phyloP scores from a whole-genome alignment of 1,284 basidiomycete genomes.

The Somion occarium region DNA sequence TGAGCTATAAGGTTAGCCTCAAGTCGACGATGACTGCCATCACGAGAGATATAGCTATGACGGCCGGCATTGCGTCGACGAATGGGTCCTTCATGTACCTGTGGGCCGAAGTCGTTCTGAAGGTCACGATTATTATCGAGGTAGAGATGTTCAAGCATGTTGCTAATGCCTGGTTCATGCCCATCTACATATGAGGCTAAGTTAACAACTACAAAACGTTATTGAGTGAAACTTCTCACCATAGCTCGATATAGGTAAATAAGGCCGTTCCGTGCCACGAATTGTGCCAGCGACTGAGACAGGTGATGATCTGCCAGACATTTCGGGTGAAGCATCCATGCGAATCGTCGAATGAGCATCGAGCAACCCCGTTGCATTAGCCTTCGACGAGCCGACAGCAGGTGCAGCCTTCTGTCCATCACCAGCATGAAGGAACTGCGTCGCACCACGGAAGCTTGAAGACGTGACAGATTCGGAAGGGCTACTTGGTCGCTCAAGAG shows the following conservation, averaged over 20 bases:
- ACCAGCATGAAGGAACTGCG: slow-evolving; percentile 60
- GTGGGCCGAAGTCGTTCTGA: slow-evolving; percentile 86
- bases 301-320: slow-evolving; percentile 69
- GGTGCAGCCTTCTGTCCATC: slow-evolving; percentile 82
- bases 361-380: slow-evolving; percentile 71
- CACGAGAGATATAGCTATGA: slow-evolving; percentile 58
- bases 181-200: slow-evolving; percentile 54
- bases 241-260: slow-evolving; percentile 62
- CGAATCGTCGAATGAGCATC: slow-evolving; percentile 64
- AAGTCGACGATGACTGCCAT: slow-evolving; percentile 47
- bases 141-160: slow-evolving; percentile 85
- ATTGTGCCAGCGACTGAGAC: slow-evolving; percentile 52
- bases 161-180: slow-evolving; percentile 81
- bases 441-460: slow-evolving; percentile 44
- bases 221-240: slow-evolving; percentile 44
- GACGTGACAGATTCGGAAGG: slow-evolving; percentile 74
- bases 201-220: slow-evolving; percentile 1
- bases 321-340: slow-evolving; percentile 58
- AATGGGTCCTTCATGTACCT: slow-evolving; percentile 73
- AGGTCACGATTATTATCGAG: slow-evolving; percentile 81
- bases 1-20: slow-evolving; percentile 83
- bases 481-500: slow-evolving; percentile 55
- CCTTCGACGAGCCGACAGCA: slow-evolving; percentile 74
- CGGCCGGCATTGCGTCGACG: slow-evolving; percentile 69
- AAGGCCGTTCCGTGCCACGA: slow-evolving; percentile 40